phyloP scores from a whole-genome alignment of 768 basidiomycete genomes.

The Boletus rubescentipes region DNA sequence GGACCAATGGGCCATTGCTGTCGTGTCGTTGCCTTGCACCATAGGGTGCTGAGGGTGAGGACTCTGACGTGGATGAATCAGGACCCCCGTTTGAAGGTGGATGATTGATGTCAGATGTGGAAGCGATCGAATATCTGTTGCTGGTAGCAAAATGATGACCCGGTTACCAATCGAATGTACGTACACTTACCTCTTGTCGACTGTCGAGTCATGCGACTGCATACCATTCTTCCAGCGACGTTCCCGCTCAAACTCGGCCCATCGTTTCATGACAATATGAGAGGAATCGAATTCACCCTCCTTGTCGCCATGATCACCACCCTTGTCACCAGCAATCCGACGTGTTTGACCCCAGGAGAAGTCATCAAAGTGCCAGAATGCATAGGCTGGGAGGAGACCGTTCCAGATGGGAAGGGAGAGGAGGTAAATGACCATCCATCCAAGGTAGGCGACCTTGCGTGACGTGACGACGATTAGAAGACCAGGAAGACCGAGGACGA shows the following conservation, averaged over 20 bases:
- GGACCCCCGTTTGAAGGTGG: slow-evolving; percentile 47
- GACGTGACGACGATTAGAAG: slow-evolving; percentile 95
- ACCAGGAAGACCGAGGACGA: slow-evolving; percentile 96
- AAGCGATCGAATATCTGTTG: slow-evolving; percentile 74
- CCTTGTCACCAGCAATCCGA: slow-evolving; percentile 72
- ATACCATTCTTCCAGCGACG: slow-evolving; percentile 88
- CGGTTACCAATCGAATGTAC: slow-evolving; percentile 4
- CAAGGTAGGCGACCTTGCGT: slow-evolving; percentile 88
- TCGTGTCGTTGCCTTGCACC: slow-evolving; percentile 60
- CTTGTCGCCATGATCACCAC: slow-evolving; percentile 81
- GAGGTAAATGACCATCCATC: slow-evolving; percentile 97
- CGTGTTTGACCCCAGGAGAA: slow-evolving; percentile 98
- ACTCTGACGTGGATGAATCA: slow-evolving; percentile 65
- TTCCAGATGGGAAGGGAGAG: slow-evolving; percentile 96
- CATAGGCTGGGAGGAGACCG: slow-evolving; percentile 89
- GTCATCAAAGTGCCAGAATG: slow-evolving; percentile 99
- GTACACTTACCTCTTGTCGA: slow-evolving; percentile 61
- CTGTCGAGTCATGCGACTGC: slow-evolving; percentile 76
- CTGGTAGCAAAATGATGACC: slow-evolving; percentile 32
- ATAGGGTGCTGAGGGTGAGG: slow-evolving; percentile 37
- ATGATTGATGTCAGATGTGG: slow-evolving; percentile 71
- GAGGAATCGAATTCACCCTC: slow-evolving; percentile 96
- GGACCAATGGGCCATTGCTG: slow-evolving; percentile 67
- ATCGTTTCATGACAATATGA: slow-evolving; percentile 98
- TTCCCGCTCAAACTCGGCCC: slow-evolving; percentile 98